Base-by-base conservation (phyloP, 768 basidiomycete species). In the Rhodotorula diobovata region DNA sequence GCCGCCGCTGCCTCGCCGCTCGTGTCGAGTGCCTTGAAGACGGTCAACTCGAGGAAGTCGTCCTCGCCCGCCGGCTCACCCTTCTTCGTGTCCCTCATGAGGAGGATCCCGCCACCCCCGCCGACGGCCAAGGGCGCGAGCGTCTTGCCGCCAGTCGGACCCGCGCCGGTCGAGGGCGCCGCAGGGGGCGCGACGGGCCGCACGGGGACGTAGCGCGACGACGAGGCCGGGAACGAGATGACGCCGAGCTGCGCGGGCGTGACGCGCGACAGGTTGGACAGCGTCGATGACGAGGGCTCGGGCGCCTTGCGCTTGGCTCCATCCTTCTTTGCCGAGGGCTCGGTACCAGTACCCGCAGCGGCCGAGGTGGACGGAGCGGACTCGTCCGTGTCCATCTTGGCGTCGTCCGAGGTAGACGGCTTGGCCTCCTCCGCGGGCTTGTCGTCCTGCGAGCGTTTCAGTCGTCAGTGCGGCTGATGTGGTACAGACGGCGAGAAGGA, bases 251-350 rank as follows among this genome's bases (percentile, higher is more conserved):
- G 96, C 0, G 88, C 87, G 30, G 94, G 91, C 5, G 90, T 91
- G 32, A 97, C 94, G 60, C 96, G 88, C 30, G 92, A 90, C 79
- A 97, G 89, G 83, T 99, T 99, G 32, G 87, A 82, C 20, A 91
- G 83, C 68, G 82, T 85, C 81, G 96, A 92, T 21, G 84, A 89
- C 6, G 85, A 81, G 4, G 91, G 87, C 78, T 99, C 96, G 25
- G 76, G 64, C 34, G 81, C 78, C 68, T 84, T 80, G n/a, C 81
- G 77, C 68, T 81, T 80, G 75, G 84, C 83, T 28, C 25, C 37
- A 15, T 63, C 46, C 41, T 62, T 55, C 54, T 70, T 68, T 23
- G 28, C 14, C 62, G 48, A 10, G 23, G 45, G 45, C 21, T 50
- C 48, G 51, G 46, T 63, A 41, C n/a, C n/a, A n/a, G n/a, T n/a